These are phyloP conservation scores for Perilla frutescens DNA, from an alignment of 257 asterid species.

Conservation along the genomic window DNA sequence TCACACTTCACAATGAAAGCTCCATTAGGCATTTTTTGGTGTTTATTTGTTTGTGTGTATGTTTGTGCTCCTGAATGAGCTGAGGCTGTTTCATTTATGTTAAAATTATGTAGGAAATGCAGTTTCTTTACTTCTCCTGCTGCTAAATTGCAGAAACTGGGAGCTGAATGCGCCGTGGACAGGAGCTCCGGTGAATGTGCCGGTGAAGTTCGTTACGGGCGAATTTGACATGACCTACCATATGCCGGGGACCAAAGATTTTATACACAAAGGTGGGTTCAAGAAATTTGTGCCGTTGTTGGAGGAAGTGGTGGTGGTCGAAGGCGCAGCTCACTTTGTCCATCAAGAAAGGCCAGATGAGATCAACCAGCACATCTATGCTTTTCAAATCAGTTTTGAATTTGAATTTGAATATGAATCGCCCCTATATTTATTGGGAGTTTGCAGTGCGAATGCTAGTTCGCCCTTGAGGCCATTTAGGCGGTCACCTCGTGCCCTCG, in stretches of 20 bases:
- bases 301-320: constrained; percentile 61
- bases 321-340: constrained; percentile 75
- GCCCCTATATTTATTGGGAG: too few relatives aligned
- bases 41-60: not conserved
- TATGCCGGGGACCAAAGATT: constrained; percentile 55
- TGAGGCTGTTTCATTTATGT: too few relatives aligned
- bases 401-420: too few relatives aligned
- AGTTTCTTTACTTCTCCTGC: not conserved
- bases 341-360: constrained; percentile 72
- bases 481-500: too few relatives aligned
- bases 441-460: too few relatives aligned
- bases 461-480: too few relatives aligned
- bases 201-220: constrained; percentile 65
- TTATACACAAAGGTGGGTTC: constrained; percentile 66
- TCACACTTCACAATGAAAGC: too few relatives aligned
- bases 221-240: constrained; percentile 65
- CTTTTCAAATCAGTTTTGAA: constrained; percentile 60
- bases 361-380: constrained; percentile 60
- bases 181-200: constrained; percentile 63
- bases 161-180: constrained; percentile 74
- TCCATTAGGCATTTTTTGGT: not conserved
- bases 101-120: too few relatives aligned
- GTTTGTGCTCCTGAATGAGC: not conserved
- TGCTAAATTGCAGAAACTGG: constrained; percentile 57
- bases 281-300: constrained; percentile 58